Percentiles rank a stretch among this genome's conserved stretches.
phyloP scores from a whole-genome alignment of 1,284 basidiomycete species.

The Cryptococcus amylolentus region DNA sequence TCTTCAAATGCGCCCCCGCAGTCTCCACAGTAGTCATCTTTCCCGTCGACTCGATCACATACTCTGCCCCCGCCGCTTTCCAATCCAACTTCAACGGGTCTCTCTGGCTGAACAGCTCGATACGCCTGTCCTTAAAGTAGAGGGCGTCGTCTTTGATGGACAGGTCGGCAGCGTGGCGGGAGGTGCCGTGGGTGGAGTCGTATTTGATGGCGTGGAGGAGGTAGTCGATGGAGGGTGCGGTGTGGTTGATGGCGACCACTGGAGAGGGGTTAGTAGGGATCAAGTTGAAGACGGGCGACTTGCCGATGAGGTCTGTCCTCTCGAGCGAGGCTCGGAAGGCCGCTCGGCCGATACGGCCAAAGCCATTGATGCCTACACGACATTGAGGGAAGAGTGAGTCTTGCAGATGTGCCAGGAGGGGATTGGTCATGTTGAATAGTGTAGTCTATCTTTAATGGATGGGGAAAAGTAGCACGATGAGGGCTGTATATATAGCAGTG shows the following conservation, averaged over 20 bases:
- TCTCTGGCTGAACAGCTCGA: slow-evolving; percentile 46
- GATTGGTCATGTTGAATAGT: background rate
- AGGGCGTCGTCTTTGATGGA: slow-evolving; percentile 34
- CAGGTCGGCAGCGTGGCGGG: slow-evolving; percentile 28
- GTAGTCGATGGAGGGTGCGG: slow-evolving; percentile 45
- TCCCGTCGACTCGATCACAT: slow-evolving; percentile 48
- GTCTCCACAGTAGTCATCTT: slow-evolving; percentile 45
- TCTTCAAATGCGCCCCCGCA: slow-evolving; percentile 43
- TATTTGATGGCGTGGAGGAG: slow-evolving; percentile 45
- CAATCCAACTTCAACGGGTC: slow-evolving; percentile 47
- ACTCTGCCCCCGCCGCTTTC: slow-evolving; percentile 45
- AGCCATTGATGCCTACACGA: slow-evolving; percentile 49
- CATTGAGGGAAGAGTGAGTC: background rate
- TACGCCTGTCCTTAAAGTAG: slow-evolving; percentile 40
- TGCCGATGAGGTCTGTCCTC: background rate
- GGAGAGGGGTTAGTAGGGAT: slow-evolving; percentile 14
- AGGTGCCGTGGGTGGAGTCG: slow-evolving; percentile 50
- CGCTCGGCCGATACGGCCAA: slow-evolving; percentile 47
- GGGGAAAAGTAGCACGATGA: no score
- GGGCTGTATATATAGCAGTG: no score
- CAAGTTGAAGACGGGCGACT: background rate
- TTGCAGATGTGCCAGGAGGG: background rate
- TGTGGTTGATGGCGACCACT: slow-evolving; percentile 51
- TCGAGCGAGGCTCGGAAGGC: slow-evolving; percentile 20
- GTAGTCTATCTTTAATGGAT: no score